These are phyloP conservation scores for Aspergillus asperescens DNA, from an alignment of 495 filamentous ascomycete genomes.

Conservation along the genomic window DNA sequence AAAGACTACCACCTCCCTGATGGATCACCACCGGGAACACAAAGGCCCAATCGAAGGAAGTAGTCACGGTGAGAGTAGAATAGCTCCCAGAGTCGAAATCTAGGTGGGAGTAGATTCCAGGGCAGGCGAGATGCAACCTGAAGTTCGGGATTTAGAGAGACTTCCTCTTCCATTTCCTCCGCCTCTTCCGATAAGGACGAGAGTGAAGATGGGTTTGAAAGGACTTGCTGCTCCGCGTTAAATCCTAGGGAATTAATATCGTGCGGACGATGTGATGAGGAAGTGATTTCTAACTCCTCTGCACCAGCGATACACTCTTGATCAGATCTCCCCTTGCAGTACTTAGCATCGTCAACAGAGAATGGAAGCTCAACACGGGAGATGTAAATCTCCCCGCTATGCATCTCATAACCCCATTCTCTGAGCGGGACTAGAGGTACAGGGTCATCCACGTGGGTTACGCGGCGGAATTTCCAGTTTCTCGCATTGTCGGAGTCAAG, in stretches of 20 bases:
- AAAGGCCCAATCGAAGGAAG: slow-evolving; percentile 88
- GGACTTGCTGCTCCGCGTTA: neutral
- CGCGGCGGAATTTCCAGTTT: slow-evolving; percentile 57
- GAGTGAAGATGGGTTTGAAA: neutral
- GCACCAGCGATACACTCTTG: slow-evolving; percentile 60
- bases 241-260: neutral
- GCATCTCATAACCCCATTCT: slow-evolving; percentile 82
- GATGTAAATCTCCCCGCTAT: slow-evolving; percentile 86
- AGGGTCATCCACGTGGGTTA: slow-evolving; percentile 84
- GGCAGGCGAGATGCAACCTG: slow-evolving; percentile 22
- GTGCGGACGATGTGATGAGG: neutral
- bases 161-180: slow-evolving; percentile 2
- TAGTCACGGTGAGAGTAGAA: slow-evolving; percentile 95
- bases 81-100: slow-evolving; percentile 79
- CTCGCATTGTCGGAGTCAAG: slow-evolving; percentile 30
- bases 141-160: slow-evolving; percentile 1
- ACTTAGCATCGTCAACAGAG: slow-evolving; percentile 55
- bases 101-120: slow-evolving; percentile 50
- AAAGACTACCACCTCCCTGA: slow-evolving; percentile 15
- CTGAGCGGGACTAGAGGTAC: slow-evolving; percentile 79
- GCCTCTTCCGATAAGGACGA: neutral
- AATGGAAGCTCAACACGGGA: slow-evolving; percentile 63
- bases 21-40: slow-evolving; percentile 78
- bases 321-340: slow-evolving; percentile 70
- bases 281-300: slow-evolving; percentile 17